Evolutionary conservation across 1,284 basidiomycete genomes (phyloP).

Genomic region (Somion occarium): DNA sequence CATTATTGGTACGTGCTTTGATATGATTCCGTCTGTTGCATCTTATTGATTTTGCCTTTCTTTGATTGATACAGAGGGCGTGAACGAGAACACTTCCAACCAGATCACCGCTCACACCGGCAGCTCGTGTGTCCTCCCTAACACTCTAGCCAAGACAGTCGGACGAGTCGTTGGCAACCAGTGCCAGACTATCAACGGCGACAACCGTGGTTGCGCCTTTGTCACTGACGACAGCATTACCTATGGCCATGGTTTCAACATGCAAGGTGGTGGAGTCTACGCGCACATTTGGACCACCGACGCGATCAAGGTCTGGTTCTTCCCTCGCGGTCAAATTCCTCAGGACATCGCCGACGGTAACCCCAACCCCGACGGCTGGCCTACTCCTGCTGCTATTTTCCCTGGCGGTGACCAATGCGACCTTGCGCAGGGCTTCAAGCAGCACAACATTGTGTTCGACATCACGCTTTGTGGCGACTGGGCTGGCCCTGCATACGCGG

Average conservation of each 20-base stretch:
- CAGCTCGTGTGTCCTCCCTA: conserved; percentile 46
- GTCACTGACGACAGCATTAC: conserved; percentile 44
- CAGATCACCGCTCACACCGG: conserved; percentile 70
- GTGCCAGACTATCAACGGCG: conserved; percentile 42
- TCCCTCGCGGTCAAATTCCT: conserved; percentile 64
- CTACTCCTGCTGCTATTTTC: conserved; percentile 63
- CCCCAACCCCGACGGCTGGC: conserved; percentile 68
- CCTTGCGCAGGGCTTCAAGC: conserved; percentile 60
- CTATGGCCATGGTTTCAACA: conserved; percentile 73
- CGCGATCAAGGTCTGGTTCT: conserved; percentile 79
- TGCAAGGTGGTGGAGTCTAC: conserved; percentile 65
- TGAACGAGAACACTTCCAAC: conserved; percentile 53
- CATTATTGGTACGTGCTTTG: conserved; percentile 26
- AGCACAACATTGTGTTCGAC: conserved; percentile 58
- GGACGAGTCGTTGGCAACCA: conserved; percentile 33
- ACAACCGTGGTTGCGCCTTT: conserved; percentile 69
- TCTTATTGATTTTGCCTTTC: not conserved
- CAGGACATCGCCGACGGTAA: conserved; percentile 52
- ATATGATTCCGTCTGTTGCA: not conserved
- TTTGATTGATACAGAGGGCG: conserved; percentile 55
- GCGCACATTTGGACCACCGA: conserved; percentile 64
- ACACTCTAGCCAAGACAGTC: conserved; percentile 22
- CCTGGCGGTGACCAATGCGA: conserved; percentile 54
- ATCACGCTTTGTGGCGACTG: conserved; percentile 69
- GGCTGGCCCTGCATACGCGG: conserved; percentile 51